Conservation (phyloP, 306 rosid genomes). For the Vicia villosa region DNA sequence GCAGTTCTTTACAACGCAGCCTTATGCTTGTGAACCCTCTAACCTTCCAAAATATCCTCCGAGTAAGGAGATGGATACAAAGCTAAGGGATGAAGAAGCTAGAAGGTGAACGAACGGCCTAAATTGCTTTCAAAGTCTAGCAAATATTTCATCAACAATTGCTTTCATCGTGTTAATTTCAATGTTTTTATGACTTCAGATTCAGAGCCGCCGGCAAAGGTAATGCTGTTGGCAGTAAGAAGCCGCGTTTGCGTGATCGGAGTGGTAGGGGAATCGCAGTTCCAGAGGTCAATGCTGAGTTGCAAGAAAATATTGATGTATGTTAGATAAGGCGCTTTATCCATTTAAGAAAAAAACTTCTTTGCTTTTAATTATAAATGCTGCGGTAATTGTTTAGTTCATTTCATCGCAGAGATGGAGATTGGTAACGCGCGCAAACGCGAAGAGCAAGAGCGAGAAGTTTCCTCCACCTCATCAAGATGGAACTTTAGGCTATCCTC, state of each 20-base stretch:
- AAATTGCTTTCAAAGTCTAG: constrained; percentile 20
- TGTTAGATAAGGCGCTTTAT: constrained; percentile 35
- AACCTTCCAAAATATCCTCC: constrained; percentile 95
- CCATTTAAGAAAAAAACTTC: constrained; percentile 2
- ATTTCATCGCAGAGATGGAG: constrained; percentile 78
- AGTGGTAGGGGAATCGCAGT: constrained; percentile 72
- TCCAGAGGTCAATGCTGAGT: constrained; percentile 93
- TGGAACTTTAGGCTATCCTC: constrained; percentile 89
- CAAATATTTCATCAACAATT: constrained; percentile 7
- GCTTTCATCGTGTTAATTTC: constrained; percentile 32
- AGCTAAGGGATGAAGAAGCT: constrained; percentile 80
- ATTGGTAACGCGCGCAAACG: constrained; percentile 84
- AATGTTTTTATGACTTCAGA: constrained; percentile 52
- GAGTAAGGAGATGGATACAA: constrained; percentile 90
- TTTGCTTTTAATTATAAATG: neutral
- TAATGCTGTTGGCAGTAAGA: constrained; percentile 72
- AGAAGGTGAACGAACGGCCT: constrained; percentile 59
- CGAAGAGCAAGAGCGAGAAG: constrained; percentile 98
- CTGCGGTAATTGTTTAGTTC: neutral
- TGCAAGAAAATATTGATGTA: constrained; percentile 93
- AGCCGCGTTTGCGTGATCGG: constrained; percentile 76
- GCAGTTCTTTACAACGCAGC: constrained; percentile 76
- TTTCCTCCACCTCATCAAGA: constrained; percentile 99
- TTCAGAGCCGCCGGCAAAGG: constrained; percentile 78
- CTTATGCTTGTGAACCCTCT: constrained; percentile 87